Conservation (phyloP, 1,284 basidiomycete genomes). For the Naganishia albida region DNA sequence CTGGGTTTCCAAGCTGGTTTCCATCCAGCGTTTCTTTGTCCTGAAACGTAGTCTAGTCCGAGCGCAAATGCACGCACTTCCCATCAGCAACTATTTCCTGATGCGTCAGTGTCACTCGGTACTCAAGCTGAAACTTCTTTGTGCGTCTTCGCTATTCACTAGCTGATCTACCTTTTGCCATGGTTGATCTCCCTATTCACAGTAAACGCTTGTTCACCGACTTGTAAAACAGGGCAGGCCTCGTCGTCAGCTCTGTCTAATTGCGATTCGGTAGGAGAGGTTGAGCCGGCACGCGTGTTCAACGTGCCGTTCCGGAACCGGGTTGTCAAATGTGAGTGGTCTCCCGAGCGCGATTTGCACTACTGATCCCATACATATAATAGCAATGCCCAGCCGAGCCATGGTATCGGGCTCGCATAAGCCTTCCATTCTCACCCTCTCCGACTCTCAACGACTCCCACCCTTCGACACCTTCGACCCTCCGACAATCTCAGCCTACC, state of each 20-base stretch:
- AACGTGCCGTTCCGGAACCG: no score
- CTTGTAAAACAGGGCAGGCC: neutral
- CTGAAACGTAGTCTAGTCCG: neutral
- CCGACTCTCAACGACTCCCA: no score
- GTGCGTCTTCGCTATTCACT: neutral
- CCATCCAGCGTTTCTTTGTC: neutral
- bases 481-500: neutral
- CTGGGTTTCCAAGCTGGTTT: neutral
- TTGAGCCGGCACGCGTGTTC: neutral
- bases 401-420: no score
- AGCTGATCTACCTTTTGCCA: neutral
- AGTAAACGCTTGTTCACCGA: constrained; percentile 16
- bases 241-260: neutral
- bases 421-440: no score
- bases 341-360: no score
- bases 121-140: neutral
- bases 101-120: constrained; percentile 11
- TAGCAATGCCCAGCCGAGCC: neutral
- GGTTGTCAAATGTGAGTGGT: no score
- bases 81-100: constrained; percentile 16
- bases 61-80: neutral
- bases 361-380: neutral
- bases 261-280: neutral
- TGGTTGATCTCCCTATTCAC: neutral
- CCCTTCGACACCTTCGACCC: neutral